These are phyloP conservation scores for Scleromitrula shiraiana DNA, from an alignment of 2,329 filamentous ascomycete genomes.

Conservation along the genomic window DNA sequence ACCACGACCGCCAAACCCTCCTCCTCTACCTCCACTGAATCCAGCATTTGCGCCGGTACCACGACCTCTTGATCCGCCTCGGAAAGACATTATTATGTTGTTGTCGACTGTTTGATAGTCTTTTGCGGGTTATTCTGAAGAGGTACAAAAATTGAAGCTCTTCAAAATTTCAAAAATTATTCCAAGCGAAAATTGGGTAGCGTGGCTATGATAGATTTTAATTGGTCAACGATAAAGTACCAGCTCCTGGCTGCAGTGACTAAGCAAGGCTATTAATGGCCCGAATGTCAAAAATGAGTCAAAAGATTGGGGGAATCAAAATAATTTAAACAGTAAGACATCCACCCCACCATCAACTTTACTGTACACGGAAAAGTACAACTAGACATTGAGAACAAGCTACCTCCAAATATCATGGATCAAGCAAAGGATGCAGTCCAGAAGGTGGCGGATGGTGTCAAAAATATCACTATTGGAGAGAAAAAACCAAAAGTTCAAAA, in stretches of 20 bases:
- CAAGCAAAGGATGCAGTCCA: constrained; percentile 40
- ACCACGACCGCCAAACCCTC: constrained; percentile 40
- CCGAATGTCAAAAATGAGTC: not conserved
- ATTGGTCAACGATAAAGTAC: not conserved
- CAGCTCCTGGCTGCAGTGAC: not conserved
- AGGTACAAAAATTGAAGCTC: constrained; percentile 18
- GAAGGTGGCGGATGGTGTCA: constrained; percentile 47
- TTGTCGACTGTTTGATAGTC: constrained; percentile 13
- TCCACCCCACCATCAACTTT: too few species aligned
- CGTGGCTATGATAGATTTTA: not conserved
- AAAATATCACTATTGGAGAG: constrained; percentile 48
- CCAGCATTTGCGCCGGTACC: constrained; percentile 41
- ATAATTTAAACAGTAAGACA: constrained; percentile 1
- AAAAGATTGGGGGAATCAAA: constrained; percentile 4
- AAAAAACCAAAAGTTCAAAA: constrained; percentile 31
- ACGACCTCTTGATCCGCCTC: constrained; percentile 50
- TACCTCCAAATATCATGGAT: constrained; percentile 34
- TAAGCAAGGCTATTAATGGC: too few species aligned
- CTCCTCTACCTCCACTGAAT: constrained; percentile 43
- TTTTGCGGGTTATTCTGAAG: constrained; percentile 33
- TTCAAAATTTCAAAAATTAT: constrained; percentile 12
- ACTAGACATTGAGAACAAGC: not conserved
- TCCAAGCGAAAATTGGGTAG: constrained; percentile 11
- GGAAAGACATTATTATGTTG: constrained; percentile 32
- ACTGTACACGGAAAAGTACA: not conserved